Percentiles rank a stretch among this genome's conserved stretches.
phyloP scores from a whole-genome alignment of 139 green algal genomes.

The Desmodesmus armatus region DNA sequence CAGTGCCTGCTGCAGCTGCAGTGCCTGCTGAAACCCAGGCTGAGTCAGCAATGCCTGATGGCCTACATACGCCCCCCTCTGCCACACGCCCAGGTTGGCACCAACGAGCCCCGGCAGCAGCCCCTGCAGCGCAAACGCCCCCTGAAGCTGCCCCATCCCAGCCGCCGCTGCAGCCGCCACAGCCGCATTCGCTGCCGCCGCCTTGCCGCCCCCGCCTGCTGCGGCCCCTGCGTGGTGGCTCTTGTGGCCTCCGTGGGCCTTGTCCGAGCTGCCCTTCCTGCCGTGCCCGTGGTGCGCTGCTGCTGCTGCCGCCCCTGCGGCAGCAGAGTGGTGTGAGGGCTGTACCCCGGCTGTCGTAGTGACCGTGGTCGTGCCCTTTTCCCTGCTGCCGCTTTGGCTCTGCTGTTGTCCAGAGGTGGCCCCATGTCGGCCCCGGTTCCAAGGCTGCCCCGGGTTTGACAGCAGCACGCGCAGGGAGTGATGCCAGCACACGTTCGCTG shows the following conservation, averaged over 20 bases:
- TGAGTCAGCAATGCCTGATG: background rate
- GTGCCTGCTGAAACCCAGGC: background rate
- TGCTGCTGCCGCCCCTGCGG: slow-evolving; percentile 30
- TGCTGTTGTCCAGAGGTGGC: too few species aligned
- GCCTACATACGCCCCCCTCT: too few species aligned
- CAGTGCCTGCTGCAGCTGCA: slow-evolving; percentile 28
- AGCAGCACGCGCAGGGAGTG: slow-evolving; percentile 32
- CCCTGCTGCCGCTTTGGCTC: background rate
- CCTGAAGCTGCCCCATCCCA: background rate
- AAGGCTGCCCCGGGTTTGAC: slow-evolving; percentile 16
- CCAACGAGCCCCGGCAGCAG: background rate
- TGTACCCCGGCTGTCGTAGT: background rate
- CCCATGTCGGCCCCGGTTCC: too few species aligned
- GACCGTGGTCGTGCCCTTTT: background rate
- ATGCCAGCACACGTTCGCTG: slow-evolving; percentile 9
- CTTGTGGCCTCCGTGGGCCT: background rate
- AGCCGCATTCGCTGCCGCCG: too few species aligned
- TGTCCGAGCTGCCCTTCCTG: background rate
- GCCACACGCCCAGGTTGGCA: too few species aligned
- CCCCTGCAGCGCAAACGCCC: background rate
- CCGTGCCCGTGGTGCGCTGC: background rate
- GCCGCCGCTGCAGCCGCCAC: background rate
- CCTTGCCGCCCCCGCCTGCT: background rate
- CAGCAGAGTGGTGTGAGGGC: background rate
- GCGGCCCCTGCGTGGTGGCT: background rate